Evolutionary conservation across 1,284 basidiomycete genomes (phyloP).

Genomic region (Peniophora sp.): DNA sequence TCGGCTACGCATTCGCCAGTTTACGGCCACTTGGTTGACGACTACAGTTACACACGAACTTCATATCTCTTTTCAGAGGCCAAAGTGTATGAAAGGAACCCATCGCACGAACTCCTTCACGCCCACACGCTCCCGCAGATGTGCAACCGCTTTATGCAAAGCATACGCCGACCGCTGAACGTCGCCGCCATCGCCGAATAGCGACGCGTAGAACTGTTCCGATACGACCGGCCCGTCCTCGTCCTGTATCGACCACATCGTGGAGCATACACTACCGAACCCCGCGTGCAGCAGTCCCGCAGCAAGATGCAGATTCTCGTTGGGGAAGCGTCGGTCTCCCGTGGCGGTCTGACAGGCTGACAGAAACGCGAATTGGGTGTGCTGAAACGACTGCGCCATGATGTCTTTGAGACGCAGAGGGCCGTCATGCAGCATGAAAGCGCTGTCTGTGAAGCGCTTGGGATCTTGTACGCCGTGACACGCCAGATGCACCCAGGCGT

Average conservation of each 20-base stretch:
- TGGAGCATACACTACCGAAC: background rate
- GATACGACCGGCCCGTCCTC: background rate
- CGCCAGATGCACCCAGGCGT: background rate
- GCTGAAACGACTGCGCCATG: background rate
- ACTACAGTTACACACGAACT: too few species aligned
- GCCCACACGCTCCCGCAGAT: background rate
- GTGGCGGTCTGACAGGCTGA: conserved; percentile 1
- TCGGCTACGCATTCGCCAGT: too few species aligned
- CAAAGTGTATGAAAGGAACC: background rate
- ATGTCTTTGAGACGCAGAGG: background rate
- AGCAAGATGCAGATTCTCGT: background rate
- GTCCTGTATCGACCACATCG: background rate
- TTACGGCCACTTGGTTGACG: too few species aligned
- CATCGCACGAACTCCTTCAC: background rate
- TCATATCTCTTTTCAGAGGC: background rate
- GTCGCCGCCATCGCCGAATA: background rate
- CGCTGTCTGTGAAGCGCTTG: background rate
- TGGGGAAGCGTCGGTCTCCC: background rate
- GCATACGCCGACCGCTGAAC: background rate
- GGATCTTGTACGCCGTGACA: background rate
- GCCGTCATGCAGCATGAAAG: background rate
- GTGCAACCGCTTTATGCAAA: background rate
- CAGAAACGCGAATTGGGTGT: background rate
- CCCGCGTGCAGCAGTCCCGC: background rate
- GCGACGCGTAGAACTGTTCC: background rate